Conservation (phyloP, 768 basidiomycete genomes). For the Rhizopogon vulgaris region DNA sequence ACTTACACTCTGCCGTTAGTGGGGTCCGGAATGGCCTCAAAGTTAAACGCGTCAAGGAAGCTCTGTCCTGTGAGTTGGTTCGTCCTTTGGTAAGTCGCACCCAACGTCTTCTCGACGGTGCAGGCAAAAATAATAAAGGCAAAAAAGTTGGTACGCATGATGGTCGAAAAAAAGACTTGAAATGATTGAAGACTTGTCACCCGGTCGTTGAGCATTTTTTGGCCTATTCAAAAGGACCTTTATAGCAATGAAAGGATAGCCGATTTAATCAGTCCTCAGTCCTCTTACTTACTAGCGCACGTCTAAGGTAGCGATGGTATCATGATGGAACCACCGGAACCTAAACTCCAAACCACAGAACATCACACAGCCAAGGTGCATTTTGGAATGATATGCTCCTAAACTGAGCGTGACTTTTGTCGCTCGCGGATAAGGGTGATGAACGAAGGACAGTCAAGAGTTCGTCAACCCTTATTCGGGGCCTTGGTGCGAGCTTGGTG, state of each 20-base stretch:
- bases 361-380: neutral
- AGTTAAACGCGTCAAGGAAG: slow-evolving; percentile 35
- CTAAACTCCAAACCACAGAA: neutral
- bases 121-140: neutral
- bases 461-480: neutral
- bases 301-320: neutral
- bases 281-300: neutral
- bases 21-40: slow-evolving; percentile 23
- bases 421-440: neutral
- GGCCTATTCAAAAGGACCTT: neutral
- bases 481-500: neutral
- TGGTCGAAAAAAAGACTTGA: neutral
- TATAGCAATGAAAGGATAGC: neutral
- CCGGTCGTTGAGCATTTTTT: neutral
- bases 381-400: neutral
- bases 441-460: neutral
- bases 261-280: neutral
- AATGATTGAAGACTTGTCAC: neutral
- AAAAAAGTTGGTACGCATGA: neutral
- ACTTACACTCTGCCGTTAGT: slow-evolving; percentile 29
- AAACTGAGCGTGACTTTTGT: neutral
- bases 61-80: slow-evolving; percentile 40
- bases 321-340: neutral
- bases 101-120: slow-evolving; percentile 16
- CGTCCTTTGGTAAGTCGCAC: slow-evolving; percentile 39